Conservation (phyloP, 176 grass and related monocot genomes). For the Juncus inflexus region DNA sequence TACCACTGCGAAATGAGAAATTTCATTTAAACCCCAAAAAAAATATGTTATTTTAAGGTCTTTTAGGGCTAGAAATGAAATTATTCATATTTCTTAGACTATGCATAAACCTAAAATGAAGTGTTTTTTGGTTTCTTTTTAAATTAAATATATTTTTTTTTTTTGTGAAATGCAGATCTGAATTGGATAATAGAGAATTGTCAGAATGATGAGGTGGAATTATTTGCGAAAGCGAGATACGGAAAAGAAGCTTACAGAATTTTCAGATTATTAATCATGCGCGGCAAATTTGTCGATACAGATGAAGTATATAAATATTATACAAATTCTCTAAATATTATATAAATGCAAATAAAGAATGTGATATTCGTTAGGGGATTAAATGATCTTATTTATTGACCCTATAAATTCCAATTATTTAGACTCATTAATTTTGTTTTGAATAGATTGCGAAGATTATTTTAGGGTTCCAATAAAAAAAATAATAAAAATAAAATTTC, state of each 20-base stretch:
- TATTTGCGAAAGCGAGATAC: constrained; percentile 65
- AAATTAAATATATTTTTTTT: constrained; percentile 21
- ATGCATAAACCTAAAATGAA: no score
- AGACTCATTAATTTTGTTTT: constrained; percentile 11
- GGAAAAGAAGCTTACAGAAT: constrained; percentile 70
- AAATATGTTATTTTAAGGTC: neutral
- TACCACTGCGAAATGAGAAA: neutral
- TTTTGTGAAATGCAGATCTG: constrained; percentile 53
- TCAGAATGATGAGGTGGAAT: constrained; percentile 80
- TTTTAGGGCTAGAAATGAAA: no score
- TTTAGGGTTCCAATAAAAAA: no score
- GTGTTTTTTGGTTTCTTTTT: no score
- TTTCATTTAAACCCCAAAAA: constrained; percentile 4
- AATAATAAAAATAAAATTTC: no score
- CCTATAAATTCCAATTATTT: constrained; percentile 22
- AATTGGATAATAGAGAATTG: constrained; percentile 49
- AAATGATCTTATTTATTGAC: constrained; percentile 4
- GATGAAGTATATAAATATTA: constrained; percentile 53
- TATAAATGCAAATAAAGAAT: constrained; percentile 8
- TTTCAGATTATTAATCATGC: constrained; percentile 60
- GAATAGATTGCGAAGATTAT: constrained; percentile 9
- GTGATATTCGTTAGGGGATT: neutral
- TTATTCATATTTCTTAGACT: no score
- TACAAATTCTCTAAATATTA: neutral
- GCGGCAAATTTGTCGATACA: constrained; percentile 48